A percentile compares a stretch with the other conserved stretches of the same genome.
Conservation (phyloP, 2,329 filamentous ascomycete genomes). For the Monosporascus cannonballus region DNA sequence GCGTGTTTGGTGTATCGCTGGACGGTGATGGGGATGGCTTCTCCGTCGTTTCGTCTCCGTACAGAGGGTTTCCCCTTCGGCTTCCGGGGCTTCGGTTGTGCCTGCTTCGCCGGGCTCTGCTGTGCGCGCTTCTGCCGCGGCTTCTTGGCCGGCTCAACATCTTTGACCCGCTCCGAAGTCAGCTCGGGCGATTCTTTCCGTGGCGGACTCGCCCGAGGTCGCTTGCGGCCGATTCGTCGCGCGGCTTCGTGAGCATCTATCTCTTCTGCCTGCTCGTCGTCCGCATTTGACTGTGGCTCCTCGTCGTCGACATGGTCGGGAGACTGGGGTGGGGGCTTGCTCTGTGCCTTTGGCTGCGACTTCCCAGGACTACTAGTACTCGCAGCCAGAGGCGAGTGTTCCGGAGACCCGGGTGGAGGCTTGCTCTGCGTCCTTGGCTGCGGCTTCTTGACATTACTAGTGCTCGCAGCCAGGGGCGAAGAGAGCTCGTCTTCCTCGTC, state of each 20-base stretch:
- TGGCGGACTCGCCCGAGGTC: slow-evolving; percentile 30
- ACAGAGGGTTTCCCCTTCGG: slow-evolving; percentile 14
- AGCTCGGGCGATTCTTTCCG: slow-evolving; percentile 35
- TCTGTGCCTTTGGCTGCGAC: slow-evolving; percentile 5
- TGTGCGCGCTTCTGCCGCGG: slow-evolving; percentile 26
- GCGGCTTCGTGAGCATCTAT: slow-evolving; percentile 39
- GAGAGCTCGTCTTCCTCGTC: slow-evolving; percentile 16
- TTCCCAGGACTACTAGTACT: slow-evolving; percentile 19
- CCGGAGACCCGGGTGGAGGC: background rate
- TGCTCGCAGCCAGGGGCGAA: slow-evolving; percentile 22
- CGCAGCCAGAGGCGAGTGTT: slow-evolving; percentile 18
- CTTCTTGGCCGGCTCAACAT: slow-evolving; percentile 27
- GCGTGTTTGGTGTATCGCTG: slow-evolving; percentile 51
- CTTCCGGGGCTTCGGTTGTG: slow-evolving; percentile 26
- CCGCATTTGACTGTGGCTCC: slow-evolving; percentile 10
- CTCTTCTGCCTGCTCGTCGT: slow-evolving; percentile 35
- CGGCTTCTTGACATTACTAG: slow-evolving; percentile 20
- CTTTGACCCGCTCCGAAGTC: slow-evolving; percentile 28
- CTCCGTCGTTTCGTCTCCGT: slow-evolving; percentile 20
- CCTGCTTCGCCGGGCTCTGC: slow-evolving; percentile 37
- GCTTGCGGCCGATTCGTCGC: slow-evolving; percentile 35
- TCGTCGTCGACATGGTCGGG: slow-evolving; percentile 4
- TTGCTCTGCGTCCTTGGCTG: slow-evolving; percentile 16
- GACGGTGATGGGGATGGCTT: slow-evolving; percentile 49
- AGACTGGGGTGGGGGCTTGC: background rate